Conservation (phyloP, 768 basidiomycete genomes). For the Boletus speciosus region DNA sequence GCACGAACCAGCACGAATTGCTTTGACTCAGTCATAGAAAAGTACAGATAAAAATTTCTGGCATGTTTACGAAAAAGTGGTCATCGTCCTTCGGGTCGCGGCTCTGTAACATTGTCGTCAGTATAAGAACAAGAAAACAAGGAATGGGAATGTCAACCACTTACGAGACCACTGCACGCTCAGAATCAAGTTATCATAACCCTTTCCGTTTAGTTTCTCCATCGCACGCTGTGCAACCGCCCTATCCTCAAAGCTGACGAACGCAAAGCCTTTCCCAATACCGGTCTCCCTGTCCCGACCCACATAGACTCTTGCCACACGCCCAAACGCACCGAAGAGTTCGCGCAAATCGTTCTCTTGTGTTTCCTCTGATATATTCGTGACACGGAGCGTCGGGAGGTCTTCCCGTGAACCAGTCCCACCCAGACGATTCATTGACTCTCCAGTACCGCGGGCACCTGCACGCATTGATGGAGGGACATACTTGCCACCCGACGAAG, state of each 20-base stretch:
- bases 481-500: slow-evolving; percentile 71
- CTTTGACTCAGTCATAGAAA: neutral
- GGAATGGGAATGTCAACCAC: slow-evolving; percentile 20
- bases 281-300: slow-evolving; percentile 94
- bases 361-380: slow-evolving; percentile 94
- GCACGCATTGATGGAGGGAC: slow-evolving; percentile 91
- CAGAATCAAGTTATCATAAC: slow-evolving; percentile 89
- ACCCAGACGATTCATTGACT: slow-evolving; percentile 56
- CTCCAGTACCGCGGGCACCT: slow-evolving; percentile 64
- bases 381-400: slow-evolving; percentile 93
- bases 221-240: slow-evolving; percentile 81
- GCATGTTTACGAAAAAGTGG: neutral
- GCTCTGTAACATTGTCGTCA: slow-evolving; percentile 31
- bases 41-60: slow-evolving; percentile 5
- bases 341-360: slow-evolving; percentile 92
- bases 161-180: slow-evolving; percentile 64
- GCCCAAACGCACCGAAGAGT: slow-evolving; percentile 82
- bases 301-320: slow-evolving; percentile 87
- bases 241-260: slow-evolving; percentile 90
- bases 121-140: neutral
- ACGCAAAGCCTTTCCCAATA: slow-evolving; percentile 93
- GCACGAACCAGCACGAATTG: neutral
- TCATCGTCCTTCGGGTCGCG: slow-evolving; percentile 41
- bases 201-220: slow-evolving; percentile 86
- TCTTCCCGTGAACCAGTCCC: slow-evolving; percentile 72